phyloP scores from a whole-genome alignment of 768 basidiomycete genomes.

The Lenzites betulinus region DNA sequence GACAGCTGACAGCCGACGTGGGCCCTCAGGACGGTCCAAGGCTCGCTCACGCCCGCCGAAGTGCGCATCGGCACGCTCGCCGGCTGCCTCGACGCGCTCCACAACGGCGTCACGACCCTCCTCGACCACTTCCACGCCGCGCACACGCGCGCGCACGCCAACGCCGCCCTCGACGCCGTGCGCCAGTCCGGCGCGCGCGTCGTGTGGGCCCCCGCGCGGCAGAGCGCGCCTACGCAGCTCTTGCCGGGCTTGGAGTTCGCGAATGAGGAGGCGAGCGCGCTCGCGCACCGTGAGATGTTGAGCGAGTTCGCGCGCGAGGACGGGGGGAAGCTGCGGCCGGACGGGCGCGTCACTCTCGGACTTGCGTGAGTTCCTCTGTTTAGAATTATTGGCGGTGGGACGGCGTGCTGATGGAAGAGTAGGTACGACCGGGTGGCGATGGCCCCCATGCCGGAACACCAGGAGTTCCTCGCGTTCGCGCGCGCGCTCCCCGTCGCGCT shows the following conservation, averaged over 20 bases:
- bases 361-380: slow-evolving; percentile 21
- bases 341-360: slow-evolving; percentile 34
- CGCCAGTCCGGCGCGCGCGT: slow-evolving; percentile 32
- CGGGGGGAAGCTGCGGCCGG: slow-evolving; percentile 26
- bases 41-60: slow-evolving; percentile 30
- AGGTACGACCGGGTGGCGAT: slow-evolving; percentile 28
- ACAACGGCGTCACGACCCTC: slow-evolving; percentile 35
- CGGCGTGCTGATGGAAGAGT: background rate
- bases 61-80: slow-evolving; percentile 33
- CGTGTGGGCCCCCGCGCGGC: slow-evolving; percentile 30
- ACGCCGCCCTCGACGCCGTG: slow-evolving; percentile 28
- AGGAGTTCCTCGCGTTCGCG: slow-evolving; percentile 25
- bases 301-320: slow-evolving; percentile 25
- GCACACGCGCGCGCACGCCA: slow-evolving; percentile 28
- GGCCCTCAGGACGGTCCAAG: slow-evolving; percentile 23
- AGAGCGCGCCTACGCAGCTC: slow-evolving; percentile 26
- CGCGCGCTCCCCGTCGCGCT: slow-evolving; percentile 23
- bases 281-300: slow-evolving; percentile 30
- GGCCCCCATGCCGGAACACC: slow-evolving; percentile 20
- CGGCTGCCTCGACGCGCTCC: slow-evolving; percentile 34
- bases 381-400: background rate
- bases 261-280: slow-evolving; percentile 22
- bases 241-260: slow-evolving; percentile 24
- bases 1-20: background rate
- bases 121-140: slow-evolving; percentile 36